Percentiles rank a stretch among this genome's conserved stretches.
These are phyloP conservation scores for Curvularia lunata DNA, from an alignment of 2,329 filamentous ascomycete genomes.

Conservation along the genomic window DNA sequence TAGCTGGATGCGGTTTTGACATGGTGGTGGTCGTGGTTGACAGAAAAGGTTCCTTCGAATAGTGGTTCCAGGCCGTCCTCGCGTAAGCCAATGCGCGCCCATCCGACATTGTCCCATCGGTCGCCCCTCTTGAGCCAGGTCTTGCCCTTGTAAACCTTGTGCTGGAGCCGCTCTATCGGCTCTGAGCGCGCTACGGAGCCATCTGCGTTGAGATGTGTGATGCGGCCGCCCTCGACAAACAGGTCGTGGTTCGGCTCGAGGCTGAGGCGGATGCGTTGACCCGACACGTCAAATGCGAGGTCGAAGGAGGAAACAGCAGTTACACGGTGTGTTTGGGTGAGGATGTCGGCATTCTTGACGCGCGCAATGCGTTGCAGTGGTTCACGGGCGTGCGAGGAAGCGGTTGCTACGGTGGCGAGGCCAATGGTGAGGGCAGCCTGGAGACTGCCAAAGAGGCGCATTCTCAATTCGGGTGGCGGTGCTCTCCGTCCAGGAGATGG, in stretches of 20 bases:
- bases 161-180: conserved; percentile 71
- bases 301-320: conserved; percentile 85
- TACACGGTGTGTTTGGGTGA: conserved; percentile 78
- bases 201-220: conserved; percentile 75
- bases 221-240: conserved; percentile 73
- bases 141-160: conserved; percentile 84
- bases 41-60: conserved; percentile 87
- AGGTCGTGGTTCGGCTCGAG: conserved; percentile 93
- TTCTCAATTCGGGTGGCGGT: conserved; percentile 31
- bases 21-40: conserved; percentile 84
- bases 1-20: conserved; percentile 79
- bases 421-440: conserved; percentile 29
- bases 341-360: conserved; percentile 76
- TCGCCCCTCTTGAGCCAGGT: conserved; percentile 77
- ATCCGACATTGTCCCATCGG: conserved; percentile 83
- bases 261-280: conserved; percentile 73
- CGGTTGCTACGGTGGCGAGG: conserved; percentile 34
- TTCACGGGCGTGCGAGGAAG: conserved; percentile 61
- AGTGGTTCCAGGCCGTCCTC: conserved; percentile 78
- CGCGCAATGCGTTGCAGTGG: conserved; percentile 76
- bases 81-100: conserved; percentile 80
- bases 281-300: conserved; percentile 75
- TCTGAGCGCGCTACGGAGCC: conserved; percentile 73
- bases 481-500: conserved; percentile 32
- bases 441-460: conserved; percentile 38